Evolutionary conservation across 202 grass and related monocot species (phyloP).

Genomic region (Dendrocalamus latiflorus): DNA sequence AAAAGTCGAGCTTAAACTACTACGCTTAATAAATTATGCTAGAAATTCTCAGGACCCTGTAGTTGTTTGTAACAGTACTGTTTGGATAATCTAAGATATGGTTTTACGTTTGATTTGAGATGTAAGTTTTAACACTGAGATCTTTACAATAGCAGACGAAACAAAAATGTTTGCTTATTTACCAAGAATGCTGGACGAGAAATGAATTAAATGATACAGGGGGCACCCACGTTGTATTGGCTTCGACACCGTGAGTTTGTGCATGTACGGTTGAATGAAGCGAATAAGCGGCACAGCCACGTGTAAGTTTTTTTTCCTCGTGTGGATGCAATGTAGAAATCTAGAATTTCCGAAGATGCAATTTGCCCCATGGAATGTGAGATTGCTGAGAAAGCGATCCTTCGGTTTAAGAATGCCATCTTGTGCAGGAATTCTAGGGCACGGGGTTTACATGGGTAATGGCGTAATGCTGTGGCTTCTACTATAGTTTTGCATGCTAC

Average conservation of each 20-base stretch:
- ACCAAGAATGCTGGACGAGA: not conserved
- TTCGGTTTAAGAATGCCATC: too few species aligned
- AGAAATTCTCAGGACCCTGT: not conserved
- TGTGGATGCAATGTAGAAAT: too few species aligned
- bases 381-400: too few species aligned
- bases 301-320: too few species aligned
- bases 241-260: not conserved
- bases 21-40: slow-evolving; percentile 59
- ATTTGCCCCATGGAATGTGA: too few species aligned
- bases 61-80: slow-evolving; percentile 13
- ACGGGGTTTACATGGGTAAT: too few species aligned
- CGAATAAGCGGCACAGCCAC: not conserved
- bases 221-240: not conserved
- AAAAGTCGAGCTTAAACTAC: slow-evolving; percentile 90
- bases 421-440: too few species aligned
- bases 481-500: too few species aligned
- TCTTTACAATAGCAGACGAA: not conserved
- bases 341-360: too few species aligned
- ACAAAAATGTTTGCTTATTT: not conserved
- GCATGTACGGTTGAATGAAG: not conserved
- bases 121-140: not conserved
- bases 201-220: not conserved
- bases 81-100: not conserved
- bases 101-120: not conserved
- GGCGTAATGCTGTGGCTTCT: too few species aligned